These are phyloP conservation scores for Aspergillus spinulosporus DNA, from an alignment of 2,329 filamentous ascomycete species.

Conservation along the genomic window DNA sequence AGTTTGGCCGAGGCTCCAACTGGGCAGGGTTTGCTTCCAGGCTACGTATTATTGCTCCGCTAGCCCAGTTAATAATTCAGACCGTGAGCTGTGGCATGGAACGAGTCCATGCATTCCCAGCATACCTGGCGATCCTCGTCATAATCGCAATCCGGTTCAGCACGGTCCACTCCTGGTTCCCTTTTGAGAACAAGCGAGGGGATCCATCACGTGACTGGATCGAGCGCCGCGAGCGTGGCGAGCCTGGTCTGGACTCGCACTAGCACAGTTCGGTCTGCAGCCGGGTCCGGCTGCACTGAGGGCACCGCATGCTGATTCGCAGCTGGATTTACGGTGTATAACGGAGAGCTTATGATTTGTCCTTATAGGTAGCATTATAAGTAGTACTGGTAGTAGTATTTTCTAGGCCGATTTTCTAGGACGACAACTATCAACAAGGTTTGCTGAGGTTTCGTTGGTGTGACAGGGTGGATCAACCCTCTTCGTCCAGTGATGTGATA, in stretches of 20 bases:
- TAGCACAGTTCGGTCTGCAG: background rate
- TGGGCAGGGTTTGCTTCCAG: background rate
- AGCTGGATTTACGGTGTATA: background rate
- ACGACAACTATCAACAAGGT: background rate
- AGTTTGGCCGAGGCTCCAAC: background rate
- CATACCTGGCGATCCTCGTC: background rate
- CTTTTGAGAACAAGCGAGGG: slow-evolving; percentile 5
- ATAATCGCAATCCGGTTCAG: slow-evolving; percentile 6
- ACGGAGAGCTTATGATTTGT: background rate
- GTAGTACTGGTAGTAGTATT: no score
- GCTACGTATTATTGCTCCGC: background rate
- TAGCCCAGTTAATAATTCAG: background rate
- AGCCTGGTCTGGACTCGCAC: slow-evolving; percentile 4
- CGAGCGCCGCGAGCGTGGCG: background rate
- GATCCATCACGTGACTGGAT: background rate
- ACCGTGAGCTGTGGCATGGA: background rate
- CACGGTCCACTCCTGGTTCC: slow-evolving; percentile 10
- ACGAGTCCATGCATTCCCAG: background rate
- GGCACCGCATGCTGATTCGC: background rate
- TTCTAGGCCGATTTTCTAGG: no score
- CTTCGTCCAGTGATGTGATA: background rate
- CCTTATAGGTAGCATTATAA: no score
- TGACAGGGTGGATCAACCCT: slow-evolving; percentile 9
- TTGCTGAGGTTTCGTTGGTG: background rate
- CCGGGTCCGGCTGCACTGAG: background rate